phyloP scores from a whole-genome alignment of 352 stramenopile genomes.

The Pythium phragmitis region DNA sequence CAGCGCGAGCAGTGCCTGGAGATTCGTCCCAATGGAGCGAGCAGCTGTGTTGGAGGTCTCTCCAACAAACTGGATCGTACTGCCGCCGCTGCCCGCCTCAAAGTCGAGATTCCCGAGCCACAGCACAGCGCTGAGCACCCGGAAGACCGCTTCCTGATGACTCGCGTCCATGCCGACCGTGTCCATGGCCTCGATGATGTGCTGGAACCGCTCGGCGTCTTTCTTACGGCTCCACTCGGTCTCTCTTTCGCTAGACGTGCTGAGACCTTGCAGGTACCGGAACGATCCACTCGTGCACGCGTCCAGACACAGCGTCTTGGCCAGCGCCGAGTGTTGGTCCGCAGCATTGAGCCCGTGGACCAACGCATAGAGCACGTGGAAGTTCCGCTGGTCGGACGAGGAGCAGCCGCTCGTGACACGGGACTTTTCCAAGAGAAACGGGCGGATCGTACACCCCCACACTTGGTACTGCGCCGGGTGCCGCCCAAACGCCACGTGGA shows the following conservation, averaged over 20 bases:
- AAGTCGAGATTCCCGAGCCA: slow-evolving; percentile 76
- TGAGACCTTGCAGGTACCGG: slow-evolving; percentile 36
- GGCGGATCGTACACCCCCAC: slow-evolving; percentile 46
- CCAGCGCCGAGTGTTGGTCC: slow-evolving; percentile 27
- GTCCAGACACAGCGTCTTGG: slow-evolving; percentile 45
- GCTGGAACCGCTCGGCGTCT: slow-evolving; percentile 63
- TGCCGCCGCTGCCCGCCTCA: slow-evolving; percentile 13
- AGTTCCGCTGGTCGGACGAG: slow-evolving; percentile 38
- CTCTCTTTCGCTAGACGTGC: background rate
- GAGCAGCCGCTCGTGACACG: slow-evolving; percentile 36
- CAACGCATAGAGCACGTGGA: slow-evolving; percentile 75
- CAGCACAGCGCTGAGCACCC: slow-evolving; percentile 60
- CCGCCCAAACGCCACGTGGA: slow-evolving; percentile 44
- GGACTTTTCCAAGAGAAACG: slow-evolving; percentile 70
- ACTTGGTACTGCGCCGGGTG: slow-evolving; percentile 60
- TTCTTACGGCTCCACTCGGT: slow-evolving; percentile 50
- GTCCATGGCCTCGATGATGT: slow-evolving; percentile 51
- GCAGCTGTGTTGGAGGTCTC: background rate
- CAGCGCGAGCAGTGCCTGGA: slow-evolving; percentile 19
- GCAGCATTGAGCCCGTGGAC: slow-evolving; percentile 51
- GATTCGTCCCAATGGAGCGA: background rate
- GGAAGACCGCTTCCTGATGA: slow-evolving; percentile 55
- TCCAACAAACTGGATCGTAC: slow-evolving; percentile 11
- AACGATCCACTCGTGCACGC: slow-evolving; percentile 40
- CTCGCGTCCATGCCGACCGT: slow-evolving; percentile 37